Evolutionary conservation across 2,329 filamentous ascomycete species (phyloP).

Genomic region (Colletotrichum sublineola): DNA sequence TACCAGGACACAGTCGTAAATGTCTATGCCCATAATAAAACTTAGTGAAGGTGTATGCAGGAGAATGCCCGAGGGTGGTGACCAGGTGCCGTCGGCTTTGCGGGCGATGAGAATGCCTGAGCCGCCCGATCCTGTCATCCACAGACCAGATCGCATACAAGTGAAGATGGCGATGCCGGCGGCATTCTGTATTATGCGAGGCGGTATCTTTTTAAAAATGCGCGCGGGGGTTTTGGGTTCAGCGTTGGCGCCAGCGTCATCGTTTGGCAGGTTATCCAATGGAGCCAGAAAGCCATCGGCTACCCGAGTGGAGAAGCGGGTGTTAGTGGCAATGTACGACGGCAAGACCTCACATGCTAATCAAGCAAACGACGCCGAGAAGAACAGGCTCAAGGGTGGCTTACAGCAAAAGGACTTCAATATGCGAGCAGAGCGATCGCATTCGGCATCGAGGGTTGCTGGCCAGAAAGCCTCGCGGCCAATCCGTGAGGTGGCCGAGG

Average conservation of each 20-base stretch:
- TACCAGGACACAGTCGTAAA: slow-evolving; percentile 95
- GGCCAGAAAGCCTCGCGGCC: slow-evolving; percentile 88
- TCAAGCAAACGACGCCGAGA: not conserved
- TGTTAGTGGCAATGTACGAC: slow-evolving; percentile 35
- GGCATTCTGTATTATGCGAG: slow-evolving; percentile 87
- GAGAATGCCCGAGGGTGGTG: slow-evolving; percentile 89
- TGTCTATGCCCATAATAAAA: slow-evolving; percentile 91
- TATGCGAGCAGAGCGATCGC: slow-evolving; percentile 91
- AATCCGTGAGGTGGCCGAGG: slow-evolving; percentile 75
- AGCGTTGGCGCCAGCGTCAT: slow-evolving; percentile 45
- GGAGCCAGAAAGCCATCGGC: slow-evolving; percentile 69
- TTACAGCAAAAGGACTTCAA: slow-evolving; percentile 90
- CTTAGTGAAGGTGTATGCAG: slow-evolving; percentile 90
- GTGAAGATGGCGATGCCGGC: slow-evolving; percentile 95
- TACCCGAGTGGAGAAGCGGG: slow-evolving; percentile 47
- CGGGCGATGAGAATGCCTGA: slow-evolving; percentile 88
- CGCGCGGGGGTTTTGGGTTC: slow-evolving; percentile 65
- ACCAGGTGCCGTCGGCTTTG: slow-evolving; percentile 90
- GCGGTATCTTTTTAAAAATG: slow-evolving; percentile 84
- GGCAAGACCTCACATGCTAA: not conserved
- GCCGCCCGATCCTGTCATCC: slow-evolving; percentile 91
- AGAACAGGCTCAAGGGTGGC: slow-evolving; percentile 47
- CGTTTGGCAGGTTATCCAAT: slow-evolving; percentile 51
- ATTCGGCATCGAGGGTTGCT: slow-evolving; percentile 86
- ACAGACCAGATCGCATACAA: slow-evolving; percentile 92